Conservation (phyloP, 2,329 filamentous ascomycete species). For the Colletotrichum cereale region DNA sequence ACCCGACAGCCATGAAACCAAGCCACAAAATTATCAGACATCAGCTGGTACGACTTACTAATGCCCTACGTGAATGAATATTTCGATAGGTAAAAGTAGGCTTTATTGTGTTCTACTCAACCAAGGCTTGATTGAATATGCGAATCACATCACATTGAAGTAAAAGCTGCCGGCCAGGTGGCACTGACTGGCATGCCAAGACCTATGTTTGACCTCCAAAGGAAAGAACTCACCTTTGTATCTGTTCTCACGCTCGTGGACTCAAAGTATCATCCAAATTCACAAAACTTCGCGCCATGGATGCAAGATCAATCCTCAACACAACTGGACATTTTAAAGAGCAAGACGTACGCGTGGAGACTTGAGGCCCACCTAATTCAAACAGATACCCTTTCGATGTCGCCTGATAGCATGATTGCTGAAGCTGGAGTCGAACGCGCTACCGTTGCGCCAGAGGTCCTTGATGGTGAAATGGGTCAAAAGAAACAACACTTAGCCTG, state of each 20-base stretch:
- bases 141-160: too few species aligned
- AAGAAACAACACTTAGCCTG: rapidly evolving
- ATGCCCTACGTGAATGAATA: not conserved
- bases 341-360: not conserved
- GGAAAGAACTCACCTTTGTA: not conserved
- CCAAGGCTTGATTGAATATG: not conserved
- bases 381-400: slow-evolving; percentile 31
- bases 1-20: too few species aligned
- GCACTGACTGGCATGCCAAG: not conserved
- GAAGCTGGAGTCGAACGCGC: slow-evolving; percentile 26
- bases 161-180: not conserved
- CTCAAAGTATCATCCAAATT: not conserved
- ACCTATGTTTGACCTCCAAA: too few species aligned
- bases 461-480: rapidly evolving
- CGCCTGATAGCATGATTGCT: not conserved
- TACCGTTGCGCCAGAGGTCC: slow-evolving; percentile 33
- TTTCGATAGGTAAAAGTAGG: too few species aligned
- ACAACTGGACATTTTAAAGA: not conserved
- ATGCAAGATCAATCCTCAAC: not conserved
- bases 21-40: not conserved
- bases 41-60: not conserved
- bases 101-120: not conserved
- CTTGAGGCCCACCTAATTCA: slow-evolving; percentile 35
- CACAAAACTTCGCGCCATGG: not conserved
- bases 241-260: not conserved